phyloP scores from a whole-genome alignment of 1,139 yeast genomes.

The Ogataea hybrid region DNA sequence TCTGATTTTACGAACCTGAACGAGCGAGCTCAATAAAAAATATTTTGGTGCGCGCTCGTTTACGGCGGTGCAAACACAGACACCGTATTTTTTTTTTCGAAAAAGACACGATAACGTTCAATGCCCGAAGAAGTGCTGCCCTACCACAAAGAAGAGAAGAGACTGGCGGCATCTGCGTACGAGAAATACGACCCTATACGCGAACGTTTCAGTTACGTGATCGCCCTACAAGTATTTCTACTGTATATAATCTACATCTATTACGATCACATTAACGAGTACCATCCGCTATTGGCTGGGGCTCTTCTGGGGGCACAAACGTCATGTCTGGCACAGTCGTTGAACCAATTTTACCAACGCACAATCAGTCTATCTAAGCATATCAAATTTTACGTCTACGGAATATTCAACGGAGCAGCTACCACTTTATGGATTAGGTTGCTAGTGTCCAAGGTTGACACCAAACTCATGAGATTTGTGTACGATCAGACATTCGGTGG shows the following conservation, averaged over 20 bases:
- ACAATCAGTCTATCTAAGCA: conserved; percentile 42
- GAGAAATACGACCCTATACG: conserved; percentile 19
- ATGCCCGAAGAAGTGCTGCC: conserved; percentile 16
- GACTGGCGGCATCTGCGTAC: conserved; percentile 7
- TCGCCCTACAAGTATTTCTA: conserved; percentile 27
- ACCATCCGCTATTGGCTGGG: conserved; percentile 30
- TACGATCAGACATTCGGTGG: conserved; percentile 57
- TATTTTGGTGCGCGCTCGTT: background rate
- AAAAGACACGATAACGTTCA: conserved; percentile 2
- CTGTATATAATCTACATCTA: conserved; percentile 28
- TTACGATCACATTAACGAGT: conserved; percentile 28
- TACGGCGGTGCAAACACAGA: background rate
- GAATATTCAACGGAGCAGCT: conserved; percentile 55
- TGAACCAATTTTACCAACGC: conserved; percentile 47
- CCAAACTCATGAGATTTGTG: conserved; percentile 39
- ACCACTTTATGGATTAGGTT: conserved; percentile 58
- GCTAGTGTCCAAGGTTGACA: conserved; percentile 40
- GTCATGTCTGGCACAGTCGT: conserved; percentile 57
- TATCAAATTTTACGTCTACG: conserved; percentile 57
- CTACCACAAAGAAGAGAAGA: conserved; percentile 17
- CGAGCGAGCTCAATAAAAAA: conserved; percentile 1
- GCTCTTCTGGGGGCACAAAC: conserved; percentile 36
- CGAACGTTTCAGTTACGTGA: conserved; percentile 26
- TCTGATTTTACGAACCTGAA: conserved; percentile 13
- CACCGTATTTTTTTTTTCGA: background rate